phyloP scores from a whole-genome alignment of 148 eudicot species.

The Chenopodium quinoa region DNA sequence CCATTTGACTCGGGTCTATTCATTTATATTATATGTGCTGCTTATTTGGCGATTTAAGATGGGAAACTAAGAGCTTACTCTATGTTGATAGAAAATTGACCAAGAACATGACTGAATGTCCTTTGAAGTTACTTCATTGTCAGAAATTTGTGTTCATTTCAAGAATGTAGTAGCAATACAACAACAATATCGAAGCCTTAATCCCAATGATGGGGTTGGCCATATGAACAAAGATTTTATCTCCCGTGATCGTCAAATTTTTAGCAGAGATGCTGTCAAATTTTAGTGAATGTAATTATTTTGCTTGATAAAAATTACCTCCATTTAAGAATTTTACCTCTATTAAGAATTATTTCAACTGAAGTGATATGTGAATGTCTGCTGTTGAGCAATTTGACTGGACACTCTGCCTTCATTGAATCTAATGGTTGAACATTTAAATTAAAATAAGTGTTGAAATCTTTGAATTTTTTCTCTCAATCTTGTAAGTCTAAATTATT shows the following conservation, averaged over 20 bases:
- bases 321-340: neutral
- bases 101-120: neutral
- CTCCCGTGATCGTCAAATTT: too few species aligned
- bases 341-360: neutral
- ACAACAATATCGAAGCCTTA: too few species aligned
- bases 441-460: neutral
- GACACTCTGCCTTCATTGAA: neutral
- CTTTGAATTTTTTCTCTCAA: slow-evolving; percentile 3
- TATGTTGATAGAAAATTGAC: neutral
- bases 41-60: neutral
- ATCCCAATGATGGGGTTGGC: too few species aligned
- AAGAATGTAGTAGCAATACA: slow-evolving; percentile 1
- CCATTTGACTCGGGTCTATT: neutral
- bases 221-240: too few species aligned
- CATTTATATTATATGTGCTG: neutral
- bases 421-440: neutral
- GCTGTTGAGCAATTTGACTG: neutral
- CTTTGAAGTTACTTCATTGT: neutral
- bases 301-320: neutral
- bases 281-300: too few species aligned
- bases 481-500: slow-evolving; percentile 4
- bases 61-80: neutral
- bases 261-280: neutral
- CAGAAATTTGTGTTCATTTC: neutral
- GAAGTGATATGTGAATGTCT: neutral